Base-by-base conservation (phyloP, 139 green algal genomes). In the Mesotaenium endlicherianum region DNA sequence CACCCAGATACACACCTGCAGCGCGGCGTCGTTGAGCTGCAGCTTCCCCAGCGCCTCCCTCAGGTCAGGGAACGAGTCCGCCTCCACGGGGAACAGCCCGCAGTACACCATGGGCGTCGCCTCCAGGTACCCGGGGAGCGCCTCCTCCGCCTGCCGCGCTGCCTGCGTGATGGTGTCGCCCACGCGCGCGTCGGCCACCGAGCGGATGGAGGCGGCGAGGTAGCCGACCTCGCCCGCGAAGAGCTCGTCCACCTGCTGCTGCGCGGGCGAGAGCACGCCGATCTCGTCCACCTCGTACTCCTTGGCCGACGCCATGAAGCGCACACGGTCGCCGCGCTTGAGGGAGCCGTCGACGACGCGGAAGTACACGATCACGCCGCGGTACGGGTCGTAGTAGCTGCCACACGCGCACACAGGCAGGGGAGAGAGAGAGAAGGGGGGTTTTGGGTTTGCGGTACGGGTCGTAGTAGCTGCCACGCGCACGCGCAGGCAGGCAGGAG, bases 21-120 rank as follows among this genome's bases (percentile, higher is more conserved):
- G 90, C 2, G 96, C 95, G 11, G 95, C 93, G 82, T 99, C 96
- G 86, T 98, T 99, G n/a, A 98, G 91, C 90, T 99, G 96, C 86
- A 98, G 94, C 90, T 97, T 97, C 49, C 93, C 94, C 17, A 99
- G 92, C n/a, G 95, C 94, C 43, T 98, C 96, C 11, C 96, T 86
- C 86, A 98, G 83, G 71, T 97, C 92, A 68, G 93, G 88, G 70
- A 85, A 87, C 81, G 93, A 85, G 77, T 96, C 79, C 53, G 72
- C 75, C 16, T 91, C 85, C 38, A 85, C 96, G 49, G 96, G 96
- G 88, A 98, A 99, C 30, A 99, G 91, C 34, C 96, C 96, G 86
- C 94, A 98, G 91, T 95, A 99, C 71, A 99, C 96, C 94, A 98
- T 98, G 5, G 96, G 95, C 92, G 92, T 88, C 34, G 94, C 94